Percentiles rank a stretch among this genome's conserved stretches.
Conservation (phyloP, 768 basidiomycete genomes). For the Phaffia australis region DNA sequence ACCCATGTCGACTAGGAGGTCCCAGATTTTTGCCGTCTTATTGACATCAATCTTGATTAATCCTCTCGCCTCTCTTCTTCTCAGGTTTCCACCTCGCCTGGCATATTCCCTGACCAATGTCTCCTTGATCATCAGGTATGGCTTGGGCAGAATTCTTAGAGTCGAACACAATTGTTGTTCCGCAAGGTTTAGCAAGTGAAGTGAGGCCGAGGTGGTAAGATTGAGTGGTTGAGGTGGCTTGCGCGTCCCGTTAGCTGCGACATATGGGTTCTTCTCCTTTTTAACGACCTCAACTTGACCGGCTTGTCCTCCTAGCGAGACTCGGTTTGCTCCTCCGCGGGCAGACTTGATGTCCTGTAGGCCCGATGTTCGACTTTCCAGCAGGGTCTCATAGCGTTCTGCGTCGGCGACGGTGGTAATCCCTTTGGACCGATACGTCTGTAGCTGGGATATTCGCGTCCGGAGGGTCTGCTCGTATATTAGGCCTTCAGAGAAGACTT, state of each 20-base stretch:
- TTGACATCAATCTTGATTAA: conserved; percentile 87
- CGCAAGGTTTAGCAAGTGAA: conserved; percentile 76
- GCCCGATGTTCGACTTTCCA: conserved; percentile 30
- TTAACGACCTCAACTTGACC: background rate
- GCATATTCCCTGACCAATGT: conserved; percentile 88
- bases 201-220: conserved; percentile 74
- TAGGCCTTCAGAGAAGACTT: conserved; percentile 73
- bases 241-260: background rate
- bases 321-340: background rate
- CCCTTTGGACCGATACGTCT: conserved; percentile 78
- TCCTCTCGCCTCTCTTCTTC: conserved; percentile 62
- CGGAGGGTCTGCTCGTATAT: conserved; percentile 78
- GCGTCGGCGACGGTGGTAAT: conserved; percentile 75
- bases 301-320: background rate
- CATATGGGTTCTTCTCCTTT: background rate
- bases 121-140: conserved; percentile 92
- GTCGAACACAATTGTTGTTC: conserved; percentile 82
- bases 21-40: conserved; percentile 86
- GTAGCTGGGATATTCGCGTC: conserved; percentile 79
- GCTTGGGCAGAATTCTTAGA: conserved; percentile 83
- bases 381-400: conserved; percentile 72
- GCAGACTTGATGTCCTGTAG: conserved; percentile 3
- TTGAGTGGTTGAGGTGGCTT: conserved; percentile 58
- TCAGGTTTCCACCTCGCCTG: conserved; percentile 73
- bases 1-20: conserved; percentile 61